These are phyloP conservation scores for Mariannaea elegans DNA, from an alignment of 2,329 filamentous ascomycete genomes.

Conservation along the genomic window DNA sequence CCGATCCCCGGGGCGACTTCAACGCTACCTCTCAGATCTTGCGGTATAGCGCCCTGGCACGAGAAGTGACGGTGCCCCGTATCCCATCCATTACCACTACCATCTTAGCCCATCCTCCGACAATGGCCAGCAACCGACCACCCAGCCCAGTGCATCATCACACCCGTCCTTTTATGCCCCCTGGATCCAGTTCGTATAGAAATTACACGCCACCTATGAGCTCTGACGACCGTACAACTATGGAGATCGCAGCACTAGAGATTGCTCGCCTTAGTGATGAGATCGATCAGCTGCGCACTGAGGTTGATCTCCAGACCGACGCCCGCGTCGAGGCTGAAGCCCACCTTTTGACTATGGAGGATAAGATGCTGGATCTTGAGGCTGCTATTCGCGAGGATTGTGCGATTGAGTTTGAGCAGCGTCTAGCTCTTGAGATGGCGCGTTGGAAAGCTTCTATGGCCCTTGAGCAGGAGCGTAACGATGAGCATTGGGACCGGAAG, in stretches of 20 bases:
- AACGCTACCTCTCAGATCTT: conserved; percentile 97
- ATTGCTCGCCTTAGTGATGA: conserved; percentile 78
- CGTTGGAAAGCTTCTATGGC: conserved; percentile 85
- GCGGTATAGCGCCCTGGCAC: conserved; percentile 89
- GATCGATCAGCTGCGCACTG: conserved; percentile 76
- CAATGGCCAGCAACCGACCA: conserved; percentile 35
- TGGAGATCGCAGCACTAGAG: conserved; percentile 83
- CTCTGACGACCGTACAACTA: conserved; percentile 70
- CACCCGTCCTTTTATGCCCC: conserved; percentile 52
- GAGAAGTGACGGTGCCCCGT: conserved; percentile 91
- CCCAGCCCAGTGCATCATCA: conserved; percentile 47
- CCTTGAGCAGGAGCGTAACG: conserved; percentile 79
- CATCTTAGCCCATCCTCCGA: conserved; percentile 58
- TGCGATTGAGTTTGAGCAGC: conserved; percentile 83
- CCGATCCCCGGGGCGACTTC: conserved; percentile 91
- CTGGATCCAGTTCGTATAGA: conserved; percentile 47
- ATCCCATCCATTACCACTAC: conserved; percentile 83
- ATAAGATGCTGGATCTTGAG: conserved; percentile 74
- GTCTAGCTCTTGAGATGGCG: conserved; percentile 76
- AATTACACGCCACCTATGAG: conserved; percentile 52
- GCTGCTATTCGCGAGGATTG: conserved; percentile 89
- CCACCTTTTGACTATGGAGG: conserved; percentile 75
- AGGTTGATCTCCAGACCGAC: conserved; percentile 75
- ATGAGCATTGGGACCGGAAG: conserved; percentile 90
- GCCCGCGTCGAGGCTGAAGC: conserved; percentile 77